Base-by-base conservation (phyloP, 1,139 yeast species). In the Sugiyamaella sp. region DNA sequence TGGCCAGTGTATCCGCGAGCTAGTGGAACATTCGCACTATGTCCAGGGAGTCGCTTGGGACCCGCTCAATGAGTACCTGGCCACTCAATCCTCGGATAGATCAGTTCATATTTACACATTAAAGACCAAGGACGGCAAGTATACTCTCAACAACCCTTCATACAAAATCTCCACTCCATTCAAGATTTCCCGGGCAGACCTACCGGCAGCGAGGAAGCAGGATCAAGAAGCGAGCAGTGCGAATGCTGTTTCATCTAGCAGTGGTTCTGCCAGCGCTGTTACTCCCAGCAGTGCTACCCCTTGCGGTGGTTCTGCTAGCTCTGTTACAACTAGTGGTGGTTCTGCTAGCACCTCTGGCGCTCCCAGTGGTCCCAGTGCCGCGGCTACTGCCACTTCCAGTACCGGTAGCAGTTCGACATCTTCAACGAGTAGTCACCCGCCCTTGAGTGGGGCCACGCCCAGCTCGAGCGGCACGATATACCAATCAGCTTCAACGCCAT, bases 41-140 rank as follows among this genome's bases (percentile, higher is more conserved):
- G 95, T 93, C 1, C 99, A 93, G 70, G 99, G 99, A 2, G 93
- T 93, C 2, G 78, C 86, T 0, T 93, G 98, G 98, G 99, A 93
- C 68, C 99, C 99, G 2, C 66, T 75, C 54, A 83, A 85, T 56
- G 82, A 85, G 63, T 89, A 71, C 63, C 70, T 93, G 17, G 89
- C 91, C 0, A 87, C 97, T 4, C 97, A 91, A 67, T 84, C 95
- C 21, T 95, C 97, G 2, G 99, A 95, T 70, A 74, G 97, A 55
- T 79, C 90, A 1, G 85, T 91, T 16, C 84, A 83, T 59, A 74
- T 93, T 4, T 88, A 87, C 64, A 70, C 75, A 20, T 65, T 81
- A 46, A 64, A 63, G 48, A 58, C 69, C 4, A 69, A 66, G 27
- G 70, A 67, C 38, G 71, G 68, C 32, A 56, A 66, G 43, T 69